A percentile compares a stretch with the other conserved stretches of the same genome.
Conservation (phyloP, 1,284 basidiomycete genomes). For the Pseudozyma sp. region DNA sequence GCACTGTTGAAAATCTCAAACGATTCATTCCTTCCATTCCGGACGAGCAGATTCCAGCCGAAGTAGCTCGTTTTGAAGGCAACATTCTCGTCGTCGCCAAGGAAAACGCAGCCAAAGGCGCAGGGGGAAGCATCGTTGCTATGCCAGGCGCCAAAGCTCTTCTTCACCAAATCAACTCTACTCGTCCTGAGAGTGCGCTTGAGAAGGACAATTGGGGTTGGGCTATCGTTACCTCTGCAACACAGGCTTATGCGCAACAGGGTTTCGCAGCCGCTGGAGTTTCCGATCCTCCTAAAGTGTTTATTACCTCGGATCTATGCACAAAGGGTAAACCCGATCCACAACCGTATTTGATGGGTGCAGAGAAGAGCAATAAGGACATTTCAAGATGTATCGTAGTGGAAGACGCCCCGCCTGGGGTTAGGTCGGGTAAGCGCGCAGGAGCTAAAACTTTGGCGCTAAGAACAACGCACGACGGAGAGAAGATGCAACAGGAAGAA, state of each 20-base stretch:
- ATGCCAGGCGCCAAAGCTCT: constrained; percentile 65
- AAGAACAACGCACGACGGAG: constrained; percentile 62
- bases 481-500: constrained; percentile 55
- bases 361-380: constrained; percentile 47
- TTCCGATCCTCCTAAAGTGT: constrained; percentile 47
- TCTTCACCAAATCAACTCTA: constrained; percentile 54
- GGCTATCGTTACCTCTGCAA: constrained; percentile 69
- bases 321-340: constrained; percentile 66
- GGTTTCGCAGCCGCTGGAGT: constrained; percentile 59
- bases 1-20: constrained; percentile 65
- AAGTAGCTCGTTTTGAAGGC: constrained; percentile 62
- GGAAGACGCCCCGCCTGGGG: constrained; percentile 67
- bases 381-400: constrained; percentile 63
- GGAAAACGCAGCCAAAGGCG: constrained; percentile 44
- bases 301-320: constrained; percentile 65
- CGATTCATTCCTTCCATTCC: constrained; percentile 62
- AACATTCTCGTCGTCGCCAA: constrained; percentile 63
- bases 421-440: constrained; percentile 59
- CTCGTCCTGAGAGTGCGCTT: constrained; percentile 16
- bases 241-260: constrained; percentile 62
- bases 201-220: constrained; percentile 53
- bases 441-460: constrained; percentile 64
- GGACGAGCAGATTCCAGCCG: constrained; percentile 49
- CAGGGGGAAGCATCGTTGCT: constrained; percentile 61
- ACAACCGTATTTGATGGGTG: constrained; percentile 65